These are phyloP conservation scores for Pythium phragmiticola DNA, from an alignment of 352 stramenopile genomes.

Conservation along the genomic window DNA sequence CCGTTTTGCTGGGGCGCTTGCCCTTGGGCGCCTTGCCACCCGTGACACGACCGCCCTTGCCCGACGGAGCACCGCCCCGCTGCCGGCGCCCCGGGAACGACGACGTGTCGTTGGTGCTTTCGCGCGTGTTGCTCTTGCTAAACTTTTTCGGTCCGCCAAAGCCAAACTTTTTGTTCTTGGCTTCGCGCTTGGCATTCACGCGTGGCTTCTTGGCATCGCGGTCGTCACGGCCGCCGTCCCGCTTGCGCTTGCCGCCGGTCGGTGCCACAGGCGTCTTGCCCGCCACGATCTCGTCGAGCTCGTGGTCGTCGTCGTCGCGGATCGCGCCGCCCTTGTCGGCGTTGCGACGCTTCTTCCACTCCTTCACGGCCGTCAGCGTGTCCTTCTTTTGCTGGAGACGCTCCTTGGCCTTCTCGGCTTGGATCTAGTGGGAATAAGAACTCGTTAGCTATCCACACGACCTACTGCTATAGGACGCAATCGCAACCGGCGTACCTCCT, in stretches of 20 bases:
- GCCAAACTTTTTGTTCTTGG: conserved; percentile 82
- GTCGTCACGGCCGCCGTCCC: conserved; percentile 20
- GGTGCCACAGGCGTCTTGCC: conserved; percentile 47
- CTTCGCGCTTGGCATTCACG: conserved; percentile 64
- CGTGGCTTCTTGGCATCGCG: conserved; percentile 61
- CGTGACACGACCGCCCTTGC: conserved; percentile 4
- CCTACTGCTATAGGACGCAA: no score
- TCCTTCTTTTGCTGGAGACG: conserved; percentile 86
- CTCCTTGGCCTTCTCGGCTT: conserved; percentile 84
- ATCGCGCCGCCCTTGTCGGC: conserved; percentile 58
- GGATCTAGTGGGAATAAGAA: conserved; percentile 25
- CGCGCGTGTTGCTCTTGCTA: conserved; percentile 77
- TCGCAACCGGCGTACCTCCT: conserved; percentile 70
- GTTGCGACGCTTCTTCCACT: conserved; percentile 87
- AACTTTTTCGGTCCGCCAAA: conserved; percentile 79
- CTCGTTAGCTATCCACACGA: no score
- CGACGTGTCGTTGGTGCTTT: conserved; percentile 82
- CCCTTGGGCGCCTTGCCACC: conserved; percentile 28
- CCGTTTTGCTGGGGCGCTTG: conserved; percentile 30
- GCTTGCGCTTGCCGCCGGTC: conserved; percentile 48
- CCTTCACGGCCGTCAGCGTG: conserved; percentile 83
- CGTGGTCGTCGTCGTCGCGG: conserved; percentile 62
- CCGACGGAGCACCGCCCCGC: conserved; percentile 6
- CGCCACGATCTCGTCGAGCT: conserved; percentile 64
- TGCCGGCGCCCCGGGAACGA: conserved; percentile 46